Conservation (phyloP, 208 protist species). For the Trypanosoma mega region DNA sequence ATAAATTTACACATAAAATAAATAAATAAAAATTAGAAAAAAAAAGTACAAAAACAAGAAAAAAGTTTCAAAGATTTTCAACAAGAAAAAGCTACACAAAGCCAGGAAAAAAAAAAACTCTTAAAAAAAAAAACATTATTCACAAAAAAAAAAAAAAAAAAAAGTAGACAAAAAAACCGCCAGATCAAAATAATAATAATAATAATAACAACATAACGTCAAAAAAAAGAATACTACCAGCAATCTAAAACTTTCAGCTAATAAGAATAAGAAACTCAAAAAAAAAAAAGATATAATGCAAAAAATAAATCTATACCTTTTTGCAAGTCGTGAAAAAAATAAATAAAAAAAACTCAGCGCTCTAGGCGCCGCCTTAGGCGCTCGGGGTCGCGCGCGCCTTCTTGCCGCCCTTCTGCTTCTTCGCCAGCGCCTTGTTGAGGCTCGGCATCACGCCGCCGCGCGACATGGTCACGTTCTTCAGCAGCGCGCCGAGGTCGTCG, state of each 20-base stretch:
- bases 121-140: background rate
- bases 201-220: too few species aligned
- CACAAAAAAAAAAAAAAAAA: conserved; percentile 14
- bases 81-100: conserved; percentile 6
- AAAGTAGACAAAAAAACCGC: background rate
- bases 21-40: too few species aligned
- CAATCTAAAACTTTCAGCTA: conserved; percentile 8
- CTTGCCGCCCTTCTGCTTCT: conserved; percentile 81
- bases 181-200: background rate
- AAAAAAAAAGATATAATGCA: too few species aligned
- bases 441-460: conserved; percentile 80
- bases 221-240: too few species aligned
- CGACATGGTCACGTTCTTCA: conserved; percentile 75
- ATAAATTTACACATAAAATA: too few species aligned
- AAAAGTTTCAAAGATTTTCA: conserved; percentile 16
- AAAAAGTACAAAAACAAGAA: background rate
- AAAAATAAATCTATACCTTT: too few species aligned
- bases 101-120: background rate
- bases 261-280: conserved; percentile 15
- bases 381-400: conserved; percentile 50
- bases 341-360: conserved; percentile 3
- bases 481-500: conserved; percentile 65
- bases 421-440: conserved; percentile 74
- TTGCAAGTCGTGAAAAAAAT: background rate
- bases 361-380: conserved; percentile 26